These are phyloP conservation scores for Prunus padus DNA, from an alignment of 306 rosid species.

Conservation along the genomic window DNA sequence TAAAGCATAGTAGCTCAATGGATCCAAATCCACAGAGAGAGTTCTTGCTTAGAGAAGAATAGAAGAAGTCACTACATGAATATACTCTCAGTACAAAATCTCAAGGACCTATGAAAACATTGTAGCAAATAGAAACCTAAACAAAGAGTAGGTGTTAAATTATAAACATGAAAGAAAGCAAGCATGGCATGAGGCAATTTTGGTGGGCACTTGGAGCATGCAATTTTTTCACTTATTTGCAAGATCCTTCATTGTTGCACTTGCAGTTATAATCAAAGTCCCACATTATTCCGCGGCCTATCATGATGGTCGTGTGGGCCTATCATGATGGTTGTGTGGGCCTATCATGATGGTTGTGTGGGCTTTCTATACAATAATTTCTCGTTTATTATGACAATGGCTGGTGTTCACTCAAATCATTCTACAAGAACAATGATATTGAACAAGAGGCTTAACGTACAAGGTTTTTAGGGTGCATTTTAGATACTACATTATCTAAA, in stretches of 20 bases:
- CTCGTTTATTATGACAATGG: not conserved
- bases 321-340: not conserved
- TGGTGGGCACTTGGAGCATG: not conserved
- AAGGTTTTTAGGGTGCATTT: not conserved
- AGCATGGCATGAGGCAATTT: not conserved
- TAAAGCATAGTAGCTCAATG: not conserved
- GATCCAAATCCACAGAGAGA: not conserved
- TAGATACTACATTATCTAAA: not conserved
- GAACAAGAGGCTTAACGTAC: not conserved
- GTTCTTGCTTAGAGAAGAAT: not conserved
- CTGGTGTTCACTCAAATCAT: not conserved
- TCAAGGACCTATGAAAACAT: no score
- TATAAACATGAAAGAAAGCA: no score
- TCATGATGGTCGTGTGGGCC: not conserved
- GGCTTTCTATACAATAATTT: not conserved
- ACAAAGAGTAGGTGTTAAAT: no score
- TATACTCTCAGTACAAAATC: not conserved
- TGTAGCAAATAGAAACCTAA: no score
- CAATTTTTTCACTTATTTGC: not conserved
- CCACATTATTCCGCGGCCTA: not conserved
- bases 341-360: not conserved
- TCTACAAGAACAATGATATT: not conserved
- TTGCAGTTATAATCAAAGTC: not conserved
- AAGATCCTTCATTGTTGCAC: not conserved
- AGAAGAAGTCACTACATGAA: not conserved